Conservation (phyloP, 31 red algal species). For the Odonthalia washingtoniensis region DNA sequence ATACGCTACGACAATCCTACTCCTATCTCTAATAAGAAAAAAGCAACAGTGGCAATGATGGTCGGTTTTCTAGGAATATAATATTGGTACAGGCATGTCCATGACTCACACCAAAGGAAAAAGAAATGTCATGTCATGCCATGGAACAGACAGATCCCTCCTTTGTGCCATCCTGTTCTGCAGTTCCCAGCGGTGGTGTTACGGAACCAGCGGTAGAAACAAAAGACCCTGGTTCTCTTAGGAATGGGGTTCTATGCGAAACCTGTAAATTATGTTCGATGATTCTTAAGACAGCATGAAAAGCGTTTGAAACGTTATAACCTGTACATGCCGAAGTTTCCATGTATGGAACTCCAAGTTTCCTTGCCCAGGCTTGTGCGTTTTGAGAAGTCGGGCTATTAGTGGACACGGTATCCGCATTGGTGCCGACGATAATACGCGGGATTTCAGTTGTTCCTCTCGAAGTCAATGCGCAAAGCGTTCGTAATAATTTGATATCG, state of each 20-base stretch:
- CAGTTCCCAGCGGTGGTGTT: too few relatives aligned
- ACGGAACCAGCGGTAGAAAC: too few relatives aligned
- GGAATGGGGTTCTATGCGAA: conserved; percentile 10
- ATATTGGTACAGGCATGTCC: too few relatives aligned
- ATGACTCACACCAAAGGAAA: too few relatives aligned
- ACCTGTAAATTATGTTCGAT: conserved; percentile 66
- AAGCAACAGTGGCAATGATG: too few relatives aligned
- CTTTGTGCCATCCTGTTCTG: too few relatives aligned
- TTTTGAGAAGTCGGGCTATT: conserved; percentile 59
- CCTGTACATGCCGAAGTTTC: conserved; percentile 84
- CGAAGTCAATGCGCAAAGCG: conserved; percentile 51
- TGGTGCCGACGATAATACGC: conserved; percentile 91
- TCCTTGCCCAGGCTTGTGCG: conserved; percentile 54
- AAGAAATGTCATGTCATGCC: too few relatives aligned
- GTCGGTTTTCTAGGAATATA: too few relatives aligned
- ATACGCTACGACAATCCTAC: too few relatives aligned
- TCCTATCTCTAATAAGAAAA: too few relatives aligned
- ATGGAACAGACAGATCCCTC: too few relatives aligned
- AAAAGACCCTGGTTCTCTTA: background rate
- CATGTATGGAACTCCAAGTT: conserved; percentile 73
- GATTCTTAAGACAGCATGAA: conserved; percentile 65
- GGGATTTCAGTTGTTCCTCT: conserved; percentile 67
- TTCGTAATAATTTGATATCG: conserved; percentile 78
- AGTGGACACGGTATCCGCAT: conserved; percentile 70
- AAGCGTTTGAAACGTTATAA: conserved; percentile 72